Percentiles rank a stretch among this genome's conserved stretches.
phyloP scores from a whole-genome alignment of 352 stramenopile species.

The Globisporangium mamillatum region DNA sequence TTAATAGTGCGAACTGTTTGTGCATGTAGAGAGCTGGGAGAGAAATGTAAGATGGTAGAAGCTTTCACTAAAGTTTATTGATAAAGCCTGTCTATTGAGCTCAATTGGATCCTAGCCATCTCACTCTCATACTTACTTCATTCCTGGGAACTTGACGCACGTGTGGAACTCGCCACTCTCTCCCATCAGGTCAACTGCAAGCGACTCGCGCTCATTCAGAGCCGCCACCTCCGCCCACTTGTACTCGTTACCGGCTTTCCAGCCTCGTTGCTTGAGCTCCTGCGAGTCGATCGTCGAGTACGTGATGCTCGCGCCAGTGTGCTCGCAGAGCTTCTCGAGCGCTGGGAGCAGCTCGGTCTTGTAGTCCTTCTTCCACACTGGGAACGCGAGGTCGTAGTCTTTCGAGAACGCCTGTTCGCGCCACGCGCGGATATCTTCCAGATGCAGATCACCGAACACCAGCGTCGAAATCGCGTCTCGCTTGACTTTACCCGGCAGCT shows the following conservation, averaged over 20 bases:
- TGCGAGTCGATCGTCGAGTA: conserved; percentile 63
- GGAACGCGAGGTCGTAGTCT: conserved; percentile 63
- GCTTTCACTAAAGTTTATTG: too few relatives aligned
- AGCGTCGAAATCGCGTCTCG: conserved; percentile 38
- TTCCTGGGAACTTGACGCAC: conserved; percentile 66
- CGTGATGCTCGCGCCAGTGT: conserved; percentile 33
- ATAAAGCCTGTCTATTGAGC: not conserved
- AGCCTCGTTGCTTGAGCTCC: conserved; percentile 16
- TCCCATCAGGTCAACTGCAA: conserved; percentile 76
- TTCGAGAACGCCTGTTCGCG: conserved; percentile 58
- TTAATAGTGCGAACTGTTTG: conserved; percentile 11
- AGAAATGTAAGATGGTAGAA: too few relatives aligned
- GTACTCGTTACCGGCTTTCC: conserved; percentile 42
- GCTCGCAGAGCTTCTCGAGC: conserved; percentile 49
- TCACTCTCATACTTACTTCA: conserved; percentile 29
- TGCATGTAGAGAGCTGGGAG: not conserved
- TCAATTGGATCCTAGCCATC: not conserved
- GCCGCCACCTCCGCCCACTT: conserved; percentile 27
- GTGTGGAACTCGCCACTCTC: conserved; percentile 91
- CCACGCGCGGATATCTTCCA: conserved; percentile 83
- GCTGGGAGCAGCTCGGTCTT: conserved; percentile 62
- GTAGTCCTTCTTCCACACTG: conserved; percentile 71
- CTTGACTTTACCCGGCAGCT: conserved; percentile 25
- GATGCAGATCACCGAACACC: conserved; percentile 88
- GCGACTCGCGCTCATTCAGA: conserved; percentile 21